Evolutionary conservation across 805 yeast genomes (phyloP).

Genomic region (Metschnikowia colocasiae): DNA sequence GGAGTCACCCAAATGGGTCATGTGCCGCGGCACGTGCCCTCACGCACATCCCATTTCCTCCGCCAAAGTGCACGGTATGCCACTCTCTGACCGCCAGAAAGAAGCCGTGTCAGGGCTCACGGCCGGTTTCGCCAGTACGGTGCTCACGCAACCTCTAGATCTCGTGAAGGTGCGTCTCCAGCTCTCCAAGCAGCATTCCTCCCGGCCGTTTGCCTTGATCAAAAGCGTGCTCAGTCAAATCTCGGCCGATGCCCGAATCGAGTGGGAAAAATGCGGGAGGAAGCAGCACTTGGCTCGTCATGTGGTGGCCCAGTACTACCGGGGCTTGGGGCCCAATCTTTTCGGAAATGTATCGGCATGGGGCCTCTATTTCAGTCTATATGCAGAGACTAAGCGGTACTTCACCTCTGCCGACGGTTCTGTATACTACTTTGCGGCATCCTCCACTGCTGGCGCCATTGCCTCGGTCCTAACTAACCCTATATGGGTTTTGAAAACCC

Average conservation of each 20-base stretch:
- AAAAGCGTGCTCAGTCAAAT: slow-evolving; percentile 20
- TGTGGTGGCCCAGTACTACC: slow-evolving; percentile 39
- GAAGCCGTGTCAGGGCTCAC: slow-evolving; percentile 69
- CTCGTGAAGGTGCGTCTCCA: slow-evolving; percentile 81
- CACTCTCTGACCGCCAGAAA: slow-evolving; percentile 27
- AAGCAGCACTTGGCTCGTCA: slow-evolving; percentile 4
- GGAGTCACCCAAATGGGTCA: too few species aligned
- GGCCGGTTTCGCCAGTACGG: slow-evolving; percentile 80
- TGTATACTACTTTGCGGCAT: slow-evolving; percentile 32
- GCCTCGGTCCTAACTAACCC: slow-evolving; percentile 86
- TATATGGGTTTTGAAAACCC: slow-evolving; percentile 90
- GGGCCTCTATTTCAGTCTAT: slow-evolving; percentile 81
- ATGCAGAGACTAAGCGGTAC: slow-evolving; percentile 52
- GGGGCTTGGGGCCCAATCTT: slow-evolving; percentile 79
- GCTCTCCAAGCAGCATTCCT: slow-evolving; percentile 33
- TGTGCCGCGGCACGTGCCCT: neutral
- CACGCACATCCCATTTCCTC: neutral
- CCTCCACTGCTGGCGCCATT: slow-evolving; percentile 60
- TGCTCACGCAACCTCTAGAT: slow-evolving; percentile 86
- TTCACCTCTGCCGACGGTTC: slow-evolving; percentile 17
- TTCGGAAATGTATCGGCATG: slow-evolving; percentile 85
- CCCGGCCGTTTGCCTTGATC: slow-evolving; percentile 21
- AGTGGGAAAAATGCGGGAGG: slow-evolving; percentile 6
- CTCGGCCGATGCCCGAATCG: slow-evolving; percentile 18
- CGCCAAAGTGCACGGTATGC: neutral